A percentile compares a stretch with the other conserved stretches of the same genome.
These are phyloP conservation scores for Aspergillus affinis DNA, from an alignment of 495 filamentous ascomycete genomes.

Conservation along the genomic window DNA sequence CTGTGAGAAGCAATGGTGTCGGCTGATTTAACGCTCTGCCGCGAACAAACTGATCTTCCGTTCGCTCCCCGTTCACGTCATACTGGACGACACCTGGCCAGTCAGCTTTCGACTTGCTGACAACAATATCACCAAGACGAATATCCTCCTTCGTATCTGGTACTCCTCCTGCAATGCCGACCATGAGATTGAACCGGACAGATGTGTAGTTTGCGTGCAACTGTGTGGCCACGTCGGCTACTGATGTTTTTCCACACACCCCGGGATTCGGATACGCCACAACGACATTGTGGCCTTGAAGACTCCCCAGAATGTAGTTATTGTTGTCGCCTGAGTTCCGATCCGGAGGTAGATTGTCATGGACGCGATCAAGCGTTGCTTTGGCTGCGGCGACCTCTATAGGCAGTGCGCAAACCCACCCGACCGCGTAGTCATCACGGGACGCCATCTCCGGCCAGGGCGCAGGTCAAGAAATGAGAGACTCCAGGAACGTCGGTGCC, in stretches of 20 bases:
- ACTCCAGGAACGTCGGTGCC: constrained; percentile 9
- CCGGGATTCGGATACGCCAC: constrained; percentile 29
- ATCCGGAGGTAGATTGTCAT: constrained; percentile 24
- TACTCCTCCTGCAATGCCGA: constrained; percentile 44
- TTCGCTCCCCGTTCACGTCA: constrained; percentile 17
- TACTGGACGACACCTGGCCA: constrained; percentile 27
- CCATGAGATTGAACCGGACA: constrained; percentile 38
- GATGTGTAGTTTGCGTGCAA: constrained; percentile 32
- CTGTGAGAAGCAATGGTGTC: constrained; percentile 27
- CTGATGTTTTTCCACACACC: constrained; percentile 28
- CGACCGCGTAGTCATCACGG: constrained; percentile 29
- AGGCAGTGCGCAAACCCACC: constrained; percentile 32
- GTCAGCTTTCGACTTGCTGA: constrained; percentile 25
- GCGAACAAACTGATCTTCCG: constrained; percentile 21
- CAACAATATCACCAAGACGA: constrained; percentile 36
- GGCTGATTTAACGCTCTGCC: constrained; percentile 29
- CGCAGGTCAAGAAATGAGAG: constrained; percentile 16
- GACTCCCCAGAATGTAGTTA: constrained; percentile 23
- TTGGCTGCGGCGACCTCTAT: constrained; percentile 32
- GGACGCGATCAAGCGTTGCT: constrained; percentile 29
- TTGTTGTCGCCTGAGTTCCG: constrained; percentile 20
- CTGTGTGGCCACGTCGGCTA: constrained; percentile 30
- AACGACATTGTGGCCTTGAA: constrained; percentile 41
- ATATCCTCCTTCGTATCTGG: constrained; percentile 31
- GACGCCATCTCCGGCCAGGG: constrained; percentile 18